These are phyloP conservation scores for Hura crepitans DNA, from an alignment of 441 rosid species.

Conservation along the genomic window DNA sequence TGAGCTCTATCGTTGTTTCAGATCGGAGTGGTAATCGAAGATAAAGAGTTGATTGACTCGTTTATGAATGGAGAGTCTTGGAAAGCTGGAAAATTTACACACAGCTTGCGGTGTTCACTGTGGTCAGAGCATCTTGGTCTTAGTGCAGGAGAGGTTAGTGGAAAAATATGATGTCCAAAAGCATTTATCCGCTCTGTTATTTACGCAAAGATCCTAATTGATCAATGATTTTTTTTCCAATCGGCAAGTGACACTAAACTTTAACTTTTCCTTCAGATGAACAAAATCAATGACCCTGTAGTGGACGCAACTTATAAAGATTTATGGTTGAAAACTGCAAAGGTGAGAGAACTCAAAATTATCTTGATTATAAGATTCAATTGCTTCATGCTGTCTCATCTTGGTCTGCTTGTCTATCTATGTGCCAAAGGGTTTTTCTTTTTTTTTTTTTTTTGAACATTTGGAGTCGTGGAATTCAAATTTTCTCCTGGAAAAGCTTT, in stretches of 20 bases:
- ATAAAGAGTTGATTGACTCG: slow-evolving; percentile 78
- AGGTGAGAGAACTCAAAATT: slow-evolving; percentile 46
- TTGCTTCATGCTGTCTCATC: not conserved
- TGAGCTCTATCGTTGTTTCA: slow-evolving; percentile 33
- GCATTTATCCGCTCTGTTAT: not conserved
- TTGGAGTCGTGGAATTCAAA: no score
- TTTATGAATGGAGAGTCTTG: slow-evolving; percentile 86
- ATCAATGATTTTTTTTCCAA: not conserved
- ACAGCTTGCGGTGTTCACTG: slow-evolving; percentile 72
- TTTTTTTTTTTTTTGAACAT: no score
- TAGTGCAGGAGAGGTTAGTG: slow-evolving; percentile 60
- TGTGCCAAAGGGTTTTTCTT: not conserved
- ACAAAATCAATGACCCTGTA: slow-evolving; percentile 70
- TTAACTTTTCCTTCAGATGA: slow-evolving; percentile 39
- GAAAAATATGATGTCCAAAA: not conserved
- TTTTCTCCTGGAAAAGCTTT: no score
- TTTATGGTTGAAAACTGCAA: slow-evolving; percentile 79
- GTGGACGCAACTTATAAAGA: slow-evolving; percentile 77
- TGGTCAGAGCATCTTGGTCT: slow-evolving; percentile 99
- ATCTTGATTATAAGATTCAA: not conserved
- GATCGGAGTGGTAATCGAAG: slow-evolving; percentile 90
- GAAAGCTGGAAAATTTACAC: slow-evolving; percentile 88
- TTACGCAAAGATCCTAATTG: not conserved
- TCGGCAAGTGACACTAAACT: slow-evolving; percentile 10
- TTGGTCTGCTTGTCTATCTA: not conserved